phyloP scores from a whole-genome alignment of 805 yeast species.

The Diddensiella transvaalensis region DNA sequence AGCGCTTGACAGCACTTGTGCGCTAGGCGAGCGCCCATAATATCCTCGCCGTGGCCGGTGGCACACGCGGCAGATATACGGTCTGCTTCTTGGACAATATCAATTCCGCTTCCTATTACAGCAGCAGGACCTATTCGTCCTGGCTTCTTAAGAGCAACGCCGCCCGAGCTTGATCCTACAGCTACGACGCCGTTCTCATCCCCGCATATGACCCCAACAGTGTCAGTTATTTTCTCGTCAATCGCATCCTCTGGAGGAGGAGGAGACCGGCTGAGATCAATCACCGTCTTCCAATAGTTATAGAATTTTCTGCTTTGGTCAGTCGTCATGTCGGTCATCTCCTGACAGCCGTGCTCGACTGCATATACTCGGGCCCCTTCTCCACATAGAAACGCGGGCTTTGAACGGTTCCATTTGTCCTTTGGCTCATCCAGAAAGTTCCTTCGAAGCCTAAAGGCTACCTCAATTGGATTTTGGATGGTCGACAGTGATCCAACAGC shows the following conservation, averaged over 20 bases:
- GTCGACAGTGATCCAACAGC: slow-evolving; percentile 34
- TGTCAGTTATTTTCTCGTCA: slow-evolving; percentile 31
- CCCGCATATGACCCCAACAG: slow-evolving; percentile 39
- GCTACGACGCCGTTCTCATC: slow-evolving; percentile 25
- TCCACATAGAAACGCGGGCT: slow-evolving; percentile 33
- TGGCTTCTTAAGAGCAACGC: slow-evolving; percentile 33
- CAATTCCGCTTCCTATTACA: slow-evolving; percentile 36
- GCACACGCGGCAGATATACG: slow-evolving; percentile 28
- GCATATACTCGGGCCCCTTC: slow-evolving; percentile 34
- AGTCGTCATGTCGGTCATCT: slow-evolving; percentile 15
- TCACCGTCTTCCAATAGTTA: slow-evolving; percentile 18
- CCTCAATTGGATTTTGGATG: slow-evolving; percentile 30
- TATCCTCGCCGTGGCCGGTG: slow-evolving; percentile 43
- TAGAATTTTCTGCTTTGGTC: slow-evolving; percentile 15
- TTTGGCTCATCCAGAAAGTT: slow-evolving; percentile 9
- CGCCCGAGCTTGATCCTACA: slow-evolving; percentile 40
- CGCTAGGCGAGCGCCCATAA: slow-evolving; percentile 31
- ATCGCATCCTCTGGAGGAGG: neutral
- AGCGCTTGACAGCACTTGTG: neutral
- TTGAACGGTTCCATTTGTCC: slow-evolving; percentile 17
- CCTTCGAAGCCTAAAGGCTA: slow-evolving; percentile 25
- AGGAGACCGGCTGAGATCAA: no score
- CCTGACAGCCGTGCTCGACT: neutral
- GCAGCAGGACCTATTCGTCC: slow-evolving; percentile 45
- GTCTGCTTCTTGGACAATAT: slow-evolving; percentile 14